Evolutionary conservation across 768 basidiomycete genomes (phyloP).

Genomic region (Pholiota molesta): DNA sequence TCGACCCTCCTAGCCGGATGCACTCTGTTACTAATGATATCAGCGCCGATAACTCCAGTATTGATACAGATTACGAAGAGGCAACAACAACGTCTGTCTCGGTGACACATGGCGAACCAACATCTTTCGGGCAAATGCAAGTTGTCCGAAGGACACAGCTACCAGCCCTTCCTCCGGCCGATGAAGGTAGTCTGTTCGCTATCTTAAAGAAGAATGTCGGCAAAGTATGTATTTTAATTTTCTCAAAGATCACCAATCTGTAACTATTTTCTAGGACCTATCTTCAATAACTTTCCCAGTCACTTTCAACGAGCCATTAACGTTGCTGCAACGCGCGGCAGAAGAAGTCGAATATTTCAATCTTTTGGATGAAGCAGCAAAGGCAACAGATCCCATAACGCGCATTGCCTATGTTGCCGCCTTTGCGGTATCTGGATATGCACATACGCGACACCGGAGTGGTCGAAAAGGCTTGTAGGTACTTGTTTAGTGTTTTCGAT

Average conservation of each 20-base stretch:
- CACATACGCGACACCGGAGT: constrained; percentile 77
- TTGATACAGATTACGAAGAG: constrained; percentile 56
- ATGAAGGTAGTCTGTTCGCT: constrained; percentile 82
- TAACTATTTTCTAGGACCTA: constrained; percentile 56
- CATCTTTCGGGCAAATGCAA: constrained; percentile 23
- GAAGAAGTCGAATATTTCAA: constrained; percentile 83
- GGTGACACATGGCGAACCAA: constrained; percentile 13
- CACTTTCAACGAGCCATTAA: constrained; percentile 87
- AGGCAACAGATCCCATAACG: constrained; percentile 58
- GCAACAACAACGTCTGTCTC: constrained; percentile 18
- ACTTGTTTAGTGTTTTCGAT: constrained; percentile 6
- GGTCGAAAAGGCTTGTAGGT: constrained; percentile 89
- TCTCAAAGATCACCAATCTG: neutral
- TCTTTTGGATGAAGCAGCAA: constrained; percentile 68
- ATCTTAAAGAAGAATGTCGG: constrained; percentile 89
- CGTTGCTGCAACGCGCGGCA: constrained; percentile 77
- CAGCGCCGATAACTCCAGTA: constrained; percentile 50
- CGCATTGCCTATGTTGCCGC: constrained; percentile 80
- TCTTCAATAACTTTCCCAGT: constrained; percentile 86
- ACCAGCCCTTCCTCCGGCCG: constrained; percentile 62
- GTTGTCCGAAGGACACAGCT: constrained; percentile 57
- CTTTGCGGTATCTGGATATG: constrained; percentile 84
- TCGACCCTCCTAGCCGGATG: constrained; percentile 41
- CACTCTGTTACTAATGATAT: constrained; percentile 42
- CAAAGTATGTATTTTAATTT: constrained; percentile 51